Evolutionary conservation across 2,329 filamentous ascomycete genomes (phyloP), one percentile per base, ranked within the genome.

Genomic region (Cadophora malorum): DNA sequence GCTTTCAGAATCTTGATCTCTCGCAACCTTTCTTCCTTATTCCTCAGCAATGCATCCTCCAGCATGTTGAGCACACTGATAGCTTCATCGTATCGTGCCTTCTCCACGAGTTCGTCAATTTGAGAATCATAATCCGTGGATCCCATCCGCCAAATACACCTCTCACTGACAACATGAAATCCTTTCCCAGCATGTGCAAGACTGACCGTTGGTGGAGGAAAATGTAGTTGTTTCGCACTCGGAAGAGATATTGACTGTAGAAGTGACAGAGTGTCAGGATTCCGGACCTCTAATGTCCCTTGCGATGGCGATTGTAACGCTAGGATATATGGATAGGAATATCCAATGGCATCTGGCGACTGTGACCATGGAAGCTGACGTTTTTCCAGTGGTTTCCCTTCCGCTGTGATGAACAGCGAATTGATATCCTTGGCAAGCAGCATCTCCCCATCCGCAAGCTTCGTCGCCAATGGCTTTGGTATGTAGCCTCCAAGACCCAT

Each of bases 391-490:
- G 94, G 86, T 73, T 93, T 94, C 4, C 94, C 96, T 35, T 93
- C 86, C 12, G 91, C 87, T 67, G 96, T 91, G 72, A 97, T 91
- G 78, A 99, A 99, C 63, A 97, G 82, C 0, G 94, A 97, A 78
- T 97, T 97, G 75, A 97, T 93, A 74, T 99, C 96, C 79, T 97
- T 97, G n/a, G 95, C 93, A n/a, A 99, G 84, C 67, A 99, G 81
- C 78, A 98, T 88, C 80, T 97, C 88, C 4, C 92, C 92, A 71
- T 96, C 92, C 2, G 88, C 87, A 14, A 99, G 84, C 73, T 91
- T 91, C 6, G 94, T 90, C 6, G 93, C 93, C 74, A 99, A 84
- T 7, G 96, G 96, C 76, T 93, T 96, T 1, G 96, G 95, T 66
- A 95, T 93, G 82, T 94, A 96, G 52, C 93, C 92, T 61, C 93